Evolutionary conservation across 1,284 basidiomycete species (phyloP).

Genomic region (Polyporus tsugae): DNA sequence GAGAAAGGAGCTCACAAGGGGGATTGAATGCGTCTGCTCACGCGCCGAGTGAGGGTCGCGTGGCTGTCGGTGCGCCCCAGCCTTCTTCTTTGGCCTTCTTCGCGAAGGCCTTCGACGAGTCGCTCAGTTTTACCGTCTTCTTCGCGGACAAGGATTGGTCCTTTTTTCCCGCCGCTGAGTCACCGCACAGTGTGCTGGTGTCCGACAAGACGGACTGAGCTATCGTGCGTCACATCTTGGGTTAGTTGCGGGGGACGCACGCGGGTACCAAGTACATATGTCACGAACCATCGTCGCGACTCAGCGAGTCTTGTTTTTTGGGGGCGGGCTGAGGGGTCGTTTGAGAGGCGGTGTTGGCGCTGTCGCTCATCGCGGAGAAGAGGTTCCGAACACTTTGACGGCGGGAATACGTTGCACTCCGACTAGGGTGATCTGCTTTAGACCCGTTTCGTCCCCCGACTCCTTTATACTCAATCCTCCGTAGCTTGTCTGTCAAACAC

Average conservation of each 20-base stretch:
- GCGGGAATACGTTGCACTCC: not conserved
- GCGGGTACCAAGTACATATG: not conserved
- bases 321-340: not conserved
- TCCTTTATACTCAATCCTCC: not conserved
- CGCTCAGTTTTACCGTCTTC: constrained; percentile 11
- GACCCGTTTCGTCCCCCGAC: not conserved
- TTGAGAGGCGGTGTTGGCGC: not conserved
- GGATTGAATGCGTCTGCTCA: not conserved
- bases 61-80: constrained; percentile 29
- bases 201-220: constrained; percentile 20
- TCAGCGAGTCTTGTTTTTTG: not conserved
- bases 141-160: not conserved
- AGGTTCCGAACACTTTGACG: not conserved
- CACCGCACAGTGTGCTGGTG: constrained; percentile 7
- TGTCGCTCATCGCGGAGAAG: not conserved
- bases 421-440: not conserved
- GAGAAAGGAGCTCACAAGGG: not conserved
- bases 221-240: not conserved
- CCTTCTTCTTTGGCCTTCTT: constrained; percentile 29
- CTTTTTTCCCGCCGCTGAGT: not conserved
- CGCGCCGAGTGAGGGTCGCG: constrained; percentile 25
- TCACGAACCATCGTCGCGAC: not conserved
- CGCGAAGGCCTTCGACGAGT: constrained; percentile 28
- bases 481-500: not conserved
- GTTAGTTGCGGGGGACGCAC: not conserved